These are phyloP conservation scores for Solanum hybrid DNA, from an alignment of 305 asterid genomes.

Conservation along the genomic window DNA sequence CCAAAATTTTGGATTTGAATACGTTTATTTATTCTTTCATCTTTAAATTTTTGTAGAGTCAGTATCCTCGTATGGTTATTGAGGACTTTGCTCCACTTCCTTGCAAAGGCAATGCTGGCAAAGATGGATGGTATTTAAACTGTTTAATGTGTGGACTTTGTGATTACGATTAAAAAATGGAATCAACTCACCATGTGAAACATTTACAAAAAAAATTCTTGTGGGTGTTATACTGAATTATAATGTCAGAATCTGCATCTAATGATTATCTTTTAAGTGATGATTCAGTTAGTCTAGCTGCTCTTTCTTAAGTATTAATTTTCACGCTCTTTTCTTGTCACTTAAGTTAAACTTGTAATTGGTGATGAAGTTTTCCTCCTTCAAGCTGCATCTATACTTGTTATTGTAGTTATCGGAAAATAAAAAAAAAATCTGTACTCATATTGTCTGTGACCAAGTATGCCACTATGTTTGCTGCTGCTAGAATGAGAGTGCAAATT, in stretches of 20 bases:
- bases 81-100: constrained; percentile 73
- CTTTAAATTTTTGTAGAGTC: constrained; percentile 40
- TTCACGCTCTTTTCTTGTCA: background rate
- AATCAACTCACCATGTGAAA: background rate
- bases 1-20: background rate
- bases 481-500: background rate
- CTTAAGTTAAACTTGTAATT: background rate
- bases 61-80: constrained; percentile 73
- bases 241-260: background rate
- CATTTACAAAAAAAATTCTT: background rate
- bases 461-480: background rate
- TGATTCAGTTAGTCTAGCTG: background rate
- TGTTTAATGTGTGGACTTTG: background rate
- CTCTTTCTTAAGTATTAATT: background rate
- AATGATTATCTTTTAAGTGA: background rate
- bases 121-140: constrained; percentile 62
- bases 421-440: background rate
- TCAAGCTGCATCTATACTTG: background rate
- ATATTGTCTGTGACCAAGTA: background rate
- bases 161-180: background rate
- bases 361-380: background rate
- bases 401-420: background rate
- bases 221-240: background rate
- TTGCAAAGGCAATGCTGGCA: constrained; percentile 54
- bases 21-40: background rate